Evolutionary conservation across 2,329 filamentous ascomycete species (phyloP).

Genomic region (Trichoderma polysporum): DNA sequence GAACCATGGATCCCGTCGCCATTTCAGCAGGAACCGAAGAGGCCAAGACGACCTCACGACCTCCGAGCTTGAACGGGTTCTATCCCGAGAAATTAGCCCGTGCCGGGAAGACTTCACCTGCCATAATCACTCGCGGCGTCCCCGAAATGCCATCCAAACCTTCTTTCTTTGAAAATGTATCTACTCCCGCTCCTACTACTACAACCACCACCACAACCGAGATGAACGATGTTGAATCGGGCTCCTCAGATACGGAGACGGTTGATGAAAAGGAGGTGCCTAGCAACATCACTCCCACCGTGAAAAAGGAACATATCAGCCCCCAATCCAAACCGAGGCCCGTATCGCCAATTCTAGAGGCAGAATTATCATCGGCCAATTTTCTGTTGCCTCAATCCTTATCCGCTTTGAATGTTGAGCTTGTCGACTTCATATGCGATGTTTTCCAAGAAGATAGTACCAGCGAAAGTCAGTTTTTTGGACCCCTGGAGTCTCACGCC

Average conservation of each 20-base stretch:
- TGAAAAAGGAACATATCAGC: slow-evolving; percentile 12
- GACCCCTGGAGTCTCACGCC: slow-evolving; percentile 31
- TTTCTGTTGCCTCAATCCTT: slow-evolving; percentile 56
- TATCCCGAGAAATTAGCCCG: slow-evolving; percentile 39
- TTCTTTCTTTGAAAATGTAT: slow-evolving; percentile 41
- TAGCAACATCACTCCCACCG: slow-evolving; percentile 30
- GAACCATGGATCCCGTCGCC: slow-evolving; percentile 35
- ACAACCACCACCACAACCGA: neutral
- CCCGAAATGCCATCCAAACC: slow-evolving; percentile 39
- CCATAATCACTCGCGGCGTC: slow-evolving; percentile 31
- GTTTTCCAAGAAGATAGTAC: slow-evolving; percentile 58
- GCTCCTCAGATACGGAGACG: slow-evolving; percentile 26
- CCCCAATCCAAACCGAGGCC: slow-evolving; percentile 8
- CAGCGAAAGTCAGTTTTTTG: slow-evolving; percentile 48
- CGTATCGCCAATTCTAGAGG: neutral
- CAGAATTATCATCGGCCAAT: neutral
- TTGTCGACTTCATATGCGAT: slow-evolving; percentile 61
- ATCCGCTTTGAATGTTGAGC: slow-evolving; percentile 51
- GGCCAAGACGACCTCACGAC: slow-evolving; percentile 31
- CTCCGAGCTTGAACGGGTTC: slow-evolving; percentile 32
- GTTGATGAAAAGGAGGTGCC: slow-evolving; percentile 14
- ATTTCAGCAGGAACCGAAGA: slow-evolving; percentile 32
- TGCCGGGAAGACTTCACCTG: slow-evolving; percentile 31
- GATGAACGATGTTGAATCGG: slow-evolving; percentile 23
- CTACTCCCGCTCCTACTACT: slow-evolving; percentile 26